Conservation (phyloP, 78 protist genomes). For the Creolimax fragrantissima region DNA sequence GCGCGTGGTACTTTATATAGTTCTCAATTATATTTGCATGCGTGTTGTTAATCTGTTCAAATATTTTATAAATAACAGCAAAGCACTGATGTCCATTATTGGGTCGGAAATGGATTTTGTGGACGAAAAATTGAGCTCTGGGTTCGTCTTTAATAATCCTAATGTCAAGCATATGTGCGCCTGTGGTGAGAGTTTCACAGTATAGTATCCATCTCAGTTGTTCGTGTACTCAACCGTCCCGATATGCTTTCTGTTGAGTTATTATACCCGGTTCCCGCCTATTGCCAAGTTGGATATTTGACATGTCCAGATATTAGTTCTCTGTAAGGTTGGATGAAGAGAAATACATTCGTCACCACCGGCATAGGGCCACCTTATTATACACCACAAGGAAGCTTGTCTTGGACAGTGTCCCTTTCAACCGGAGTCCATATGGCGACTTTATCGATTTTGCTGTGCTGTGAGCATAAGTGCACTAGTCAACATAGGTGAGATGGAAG, state of each 20-base stretch:
- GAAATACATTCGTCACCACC: no score
- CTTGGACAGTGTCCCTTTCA: no score
- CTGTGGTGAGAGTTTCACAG: conserved; percentile 27
- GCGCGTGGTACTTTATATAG: no score
- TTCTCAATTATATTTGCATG: no score
- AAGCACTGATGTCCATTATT: conserved; percentile 26
- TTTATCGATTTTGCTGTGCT: no score
- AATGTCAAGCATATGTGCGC: conserved; percentile 23
- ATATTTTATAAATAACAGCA: background rate
- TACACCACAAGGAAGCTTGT: no score
- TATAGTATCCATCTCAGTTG: background rate
- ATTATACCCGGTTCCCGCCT: background rate
- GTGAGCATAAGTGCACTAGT: no score
- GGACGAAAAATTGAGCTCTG: conserved; percentile 1
- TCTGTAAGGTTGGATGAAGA: no score
- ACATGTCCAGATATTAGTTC: background rate
- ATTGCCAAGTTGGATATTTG: background rate
- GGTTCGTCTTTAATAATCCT: conserved; percentile 25
- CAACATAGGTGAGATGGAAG: no score
- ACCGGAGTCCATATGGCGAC: no score
- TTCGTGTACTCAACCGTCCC: background rate
- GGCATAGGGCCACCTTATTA: no score
- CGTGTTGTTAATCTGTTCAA: no score
- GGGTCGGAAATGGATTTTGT: conserved; percentile 34
- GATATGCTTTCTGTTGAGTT: background rate